phyloP scores from a whole-genome alignment of 2,329 filamentous ascomycete species.

The Colletotrichum sp. region DNA sequence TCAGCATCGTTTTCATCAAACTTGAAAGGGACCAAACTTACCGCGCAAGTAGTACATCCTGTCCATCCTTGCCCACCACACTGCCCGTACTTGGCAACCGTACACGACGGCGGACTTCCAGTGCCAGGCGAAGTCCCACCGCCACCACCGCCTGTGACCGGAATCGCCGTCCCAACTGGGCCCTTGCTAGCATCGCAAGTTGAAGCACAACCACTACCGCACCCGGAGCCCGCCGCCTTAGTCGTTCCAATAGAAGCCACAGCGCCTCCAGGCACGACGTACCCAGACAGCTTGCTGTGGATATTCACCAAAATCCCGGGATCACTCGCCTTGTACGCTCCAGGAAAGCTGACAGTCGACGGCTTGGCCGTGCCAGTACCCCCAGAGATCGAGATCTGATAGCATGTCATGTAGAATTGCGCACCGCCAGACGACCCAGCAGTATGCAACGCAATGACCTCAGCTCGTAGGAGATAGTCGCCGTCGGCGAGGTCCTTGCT shows the following conservation, averaged over 20 bases:
- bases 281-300: slow-evolving; percentile 42
- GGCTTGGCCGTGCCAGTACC: slow-evolving; percentile 29
- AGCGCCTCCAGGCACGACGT: slow-evolving; percentile 47
- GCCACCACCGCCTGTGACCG: background rate
- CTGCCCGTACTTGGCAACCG: slow-evolving; percentile 39
- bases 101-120: slow-evolving; percentile 28
- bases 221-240: slow-evolving; percentile 43
- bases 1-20: slow-evolving; percentile 25
- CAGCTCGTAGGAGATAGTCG: slow-evolving; percentile 52
- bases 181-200: slow-evolving; percentile 39
- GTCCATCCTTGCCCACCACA: slow-evolving; percentile 46
- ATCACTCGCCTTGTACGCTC: slow-evolving; percentile 47
- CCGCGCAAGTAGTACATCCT: slow-evolving; percentile 44
- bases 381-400: slow-evolving; percentile 35
- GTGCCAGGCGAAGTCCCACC: background rate
- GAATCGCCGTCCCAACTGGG: slow-evolving; percentile 29
- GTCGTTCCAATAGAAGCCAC: slow-evolving; percentile 46
- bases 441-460: slow-evolving; percentile 53
- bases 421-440: slow-evolving; percentile 37
- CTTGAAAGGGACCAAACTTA: slow-evolving; percentile 24
- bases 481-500: slow-evolving; percentile 35
- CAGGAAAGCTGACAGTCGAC: slow-evolving; percentile 42
- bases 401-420: slow-evolving; percentile 45
- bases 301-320: slow-evolving; percentile 55
- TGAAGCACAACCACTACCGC: slow-evolving; percentile 41